Evolutionary conservation across 2,329 filamentous ascomycete species (phyloP).

Genomic region (Corinectria fuckeliana): DNA sequence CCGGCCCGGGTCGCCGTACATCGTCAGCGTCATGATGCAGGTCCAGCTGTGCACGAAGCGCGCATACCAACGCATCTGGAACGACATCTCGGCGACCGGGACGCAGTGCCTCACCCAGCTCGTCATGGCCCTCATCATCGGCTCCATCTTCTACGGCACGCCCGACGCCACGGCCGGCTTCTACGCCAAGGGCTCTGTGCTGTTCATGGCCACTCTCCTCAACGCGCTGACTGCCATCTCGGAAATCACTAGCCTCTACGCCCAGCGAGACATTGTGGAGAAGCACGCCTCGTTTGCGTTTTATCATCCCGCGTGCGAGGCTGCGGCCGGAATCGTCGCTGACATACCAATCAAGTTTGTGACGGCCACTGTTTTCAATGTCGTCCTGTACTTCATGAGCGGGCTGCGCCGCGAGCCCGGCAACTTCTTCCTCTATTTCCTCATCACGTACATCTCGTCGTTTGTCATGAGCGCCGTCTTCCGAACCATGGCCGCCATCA

Average conservation of each 20-base stretch:
- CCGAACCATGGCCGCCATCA: conserved; percentile 73
- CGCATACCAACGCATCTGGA: conserved; percentile 59
- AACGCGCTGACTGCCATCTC: conserved; percentile 64
- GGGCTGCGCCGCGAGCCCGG: conserved; percentile 63
- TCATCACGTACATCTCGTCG: conserved; percentile 72
- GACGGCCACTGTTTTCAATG: conserved; percentile 57
- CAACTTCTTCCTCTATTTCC: conserved; percentile 77
- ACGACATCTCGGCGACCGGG: conserved; percentile 56
- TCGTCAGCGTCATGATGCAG: conserved; percentile 63
- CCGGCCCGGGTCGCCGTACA: conserved; percentile 62
- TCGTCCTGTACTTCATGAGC: conserved; percentile 64
- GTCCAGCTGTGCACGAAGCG: conserved; percentile 57
- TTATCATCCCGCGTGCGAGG: conserved; percentile 60
- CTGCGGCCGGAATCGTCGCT: conserved; percentile 58
- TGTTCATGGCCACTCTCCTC: conserved; percentile 67
- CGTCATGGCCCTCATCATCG: conserved; percentile 66
- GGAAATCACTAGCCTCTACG: conserved; percentile 57
- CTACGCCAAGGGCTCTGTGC: conserved; percentile 59
- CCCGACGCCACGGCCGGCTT: conserved; percentile 58
- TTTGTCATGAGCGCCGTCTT: conserved; percentile 80
- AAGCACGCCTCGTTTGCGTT: conserved; percentile 58
- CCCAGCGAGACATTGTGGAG: conserved; percentile 55
- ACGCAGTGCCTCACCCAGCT: conserved; percentile 56
- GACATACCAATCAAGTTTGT: conserved; percentile 66
- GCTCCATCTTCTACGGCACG: conserved; percentile 64